Base-by-base conservation (phyloP, 352 stramenopile species). In the Pythium utonaiense region DNA sequence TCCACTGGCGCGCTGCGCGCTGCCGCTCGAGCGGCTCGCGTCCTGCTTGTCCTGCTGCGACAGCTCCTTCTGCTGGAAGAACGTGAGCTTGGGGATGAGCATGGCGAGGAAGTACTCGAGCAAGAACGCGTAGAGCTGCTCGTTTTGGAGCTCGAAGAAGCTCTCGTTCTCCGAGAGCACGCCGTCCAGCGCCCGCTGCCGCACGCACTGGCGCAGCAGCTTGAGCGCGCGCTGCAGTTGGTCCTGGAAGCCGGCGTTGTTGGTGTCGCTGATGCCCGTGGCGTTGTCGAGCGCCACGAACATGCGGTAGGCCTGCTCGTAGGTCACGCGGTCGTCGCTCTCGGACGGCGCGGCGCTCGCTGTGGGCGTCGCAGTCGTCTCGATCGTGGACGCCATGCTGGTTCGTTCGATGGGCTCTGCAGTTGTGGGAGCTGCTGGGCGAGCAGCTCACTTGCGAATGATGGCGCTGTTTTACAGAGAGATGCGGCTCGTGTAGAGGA, bases 51-150 rank as follows among this genome's bases (percentile, higher is more conserved):
- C 19, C 16, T 53, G 24, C 16, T 59, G 31, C 3, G 4, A n/a
- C 6, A 28, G 40, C 17, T 38, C 4, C 17, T 62, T 50, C 28
- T 50, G n/a, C 57, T 87, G 79, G 52, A 91, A 88, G 59, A 89
- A 89, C 25, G 65, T 85, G 50, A 88, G 74, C 70, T 95, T 91
- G 13, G 80, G 76, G 25, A 75, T 75, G 10, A 93, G 75, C 67
- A 91, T 84, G 5, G 77, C 86, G 41, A 93, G 54, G 66, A 90
- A 93, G 66, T 85, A 93, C 54, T 95, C 83, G 36, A 92, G 41
- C 22, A 86, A 85, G 36, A 94, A 78, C 22, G 80, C 86, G 51
- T 94, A 91, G 19, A 96, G 77, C 65, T 96, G 84, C 51, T 73
- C 59, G 54, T 83, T 94, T 33, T 83, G 80, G 41, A 96, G 73